Evolutionary conservation across 1,284 basidiomycete genomes (phyloP).

Genomic region (Moniliophthora roreri): DNA sequence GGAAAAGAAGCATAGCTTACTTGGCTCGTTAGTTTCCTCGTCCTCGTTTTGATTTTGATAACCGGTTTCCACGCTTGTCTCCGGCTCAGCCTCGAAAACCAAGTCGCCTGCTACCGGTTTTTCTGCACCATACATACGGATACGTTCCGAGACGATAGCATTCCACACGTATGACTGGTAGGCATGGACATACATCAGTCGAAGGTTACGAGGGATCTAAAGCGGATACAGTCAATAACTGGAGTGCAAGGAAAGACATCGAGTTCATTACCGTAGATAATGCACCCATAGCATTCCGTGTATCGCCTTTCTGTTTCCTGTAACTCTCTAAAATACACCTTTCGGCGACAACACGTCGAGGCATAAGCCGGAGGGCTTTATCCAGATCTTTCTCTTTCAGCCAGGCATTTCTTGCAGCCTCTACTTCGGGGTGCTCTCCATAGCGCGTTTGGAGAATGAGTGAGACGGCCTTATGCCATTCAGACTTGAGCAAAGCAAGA

Average conservation of each 20-base stretch:
- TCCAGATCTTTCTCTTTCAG: conserved; percentile 75
- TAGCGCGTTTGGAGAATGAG: conserved; percentile 80
- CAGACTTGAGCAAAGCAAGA: conserved; percentile 81
- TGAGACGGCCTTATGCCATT: conserved; percentile 88
- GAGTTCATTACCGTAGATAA: conserved; percentile 68
- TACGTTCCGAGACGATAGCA: conserved; percentile 89
- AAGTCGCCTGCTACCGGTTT: conserved; percentile 86
- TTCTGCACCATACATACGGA: conserved; percentile 75
- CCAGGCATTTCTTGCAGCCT: conserved; percentile 81
- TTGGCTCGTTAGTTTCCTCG: conserved; percentile 23
- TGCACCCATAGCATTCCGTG: conserved; percentile 83
- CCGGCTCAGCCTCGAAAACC: conserved; percentile 62
- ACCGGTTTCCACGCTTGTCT: conserved; percentile 33
- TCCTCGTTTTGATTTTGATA: conserved; percentile 37
- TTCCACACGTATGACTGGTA: conserved; percentile 99
- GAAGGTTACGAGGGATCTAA: conserved; percentile 94
- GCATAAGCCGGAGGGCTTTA: conserved; percentile 80
- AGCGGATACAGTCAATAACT: conserved; percentile 6
- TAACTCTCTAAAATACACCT: conserved; percentile 89
- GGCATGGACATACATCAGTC: conserved; percentile 97
- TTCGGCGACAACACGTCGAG: conserved; percentile 89
- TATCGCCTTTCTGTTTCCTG: conserved; percentile 77
- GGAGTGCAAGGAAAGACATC: conserved; percentile 1
- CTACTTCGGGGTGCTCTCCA: conserved; percentile 89
- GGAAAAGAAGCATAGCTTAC: conserved; percentile 4